These are phyloP conservation scores for Aspergillus eucalypticola DNA, from an alignment of 2,329 filamentous ascomycete genomes.

Conservation along the genomic window DNA sequence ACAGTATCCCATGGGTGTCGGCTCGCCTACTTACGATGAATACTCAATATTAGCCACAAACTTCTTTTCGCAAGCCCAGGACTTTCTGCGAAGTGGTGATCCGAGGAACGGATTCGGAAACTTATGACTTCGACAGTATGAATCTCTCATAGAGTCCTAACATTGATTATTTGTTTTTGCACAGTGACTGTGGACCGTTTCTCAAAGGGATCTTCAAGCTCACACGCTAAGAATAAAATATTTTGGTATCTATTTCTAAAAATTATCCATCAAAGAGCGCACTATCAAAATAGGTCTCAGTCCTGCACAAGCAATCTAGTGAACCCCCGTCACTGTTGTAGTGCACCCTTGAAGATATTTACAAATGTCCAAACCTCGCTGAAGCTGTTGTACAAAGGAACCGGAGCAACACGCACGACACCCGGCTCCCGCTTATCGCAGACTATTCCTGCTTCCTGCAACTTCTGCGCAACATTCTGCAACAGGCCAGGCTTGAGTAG, in stretches of 20 bases:
- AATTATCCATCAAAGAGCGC: neutral
- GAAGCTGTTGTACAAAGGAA: constrained; percentile 79
- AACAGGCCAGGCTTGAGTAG: constrained; percentile 68
- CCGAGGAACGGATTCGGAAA: constrained; percentile 39
- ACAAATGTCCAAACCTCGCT: constrained; percentile 66
- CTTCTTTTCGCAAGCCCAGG: constrained; percentile 50
- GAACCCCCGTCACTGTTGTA: constrained; percentile 15
- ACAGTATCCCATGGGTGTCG: constrained; percentile 20
- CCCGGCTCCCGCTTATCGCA: constrained; percentile 81
- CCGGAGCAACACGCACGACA: constrained; percentile 78
- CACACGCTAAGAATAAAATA: neutral
- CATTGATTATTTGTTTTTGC: no score
- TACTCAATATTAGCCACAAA: constrained; percentile 51
- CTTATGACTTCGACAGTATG: constrained; percentile 21
- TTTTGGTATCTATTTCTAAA: neutral
- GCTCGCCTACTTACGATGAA: constrained; percentile 42
- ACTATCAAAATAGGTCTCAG: no score
- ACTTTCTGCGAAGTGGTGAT: constrained; percentile 42
- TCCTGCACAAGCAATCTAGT: neutral
- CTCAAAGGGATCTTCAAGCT: no score
- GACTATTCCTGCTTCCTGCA: constrained; percentile 72
- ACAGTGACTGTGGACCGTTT: neutral
- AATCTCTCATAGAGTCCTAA: neutral
- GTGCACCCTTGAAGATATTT: constrained; percentile 34
- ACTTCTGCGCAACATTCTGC: constrained; percentile 63